A percentile compares a stretch with the other conserved stretches of the same genome.
phyloP scores from a whole-genome alignment of 2,329 filamentous ascomycete genomes.

The Sporothrix globosa region DNA sequence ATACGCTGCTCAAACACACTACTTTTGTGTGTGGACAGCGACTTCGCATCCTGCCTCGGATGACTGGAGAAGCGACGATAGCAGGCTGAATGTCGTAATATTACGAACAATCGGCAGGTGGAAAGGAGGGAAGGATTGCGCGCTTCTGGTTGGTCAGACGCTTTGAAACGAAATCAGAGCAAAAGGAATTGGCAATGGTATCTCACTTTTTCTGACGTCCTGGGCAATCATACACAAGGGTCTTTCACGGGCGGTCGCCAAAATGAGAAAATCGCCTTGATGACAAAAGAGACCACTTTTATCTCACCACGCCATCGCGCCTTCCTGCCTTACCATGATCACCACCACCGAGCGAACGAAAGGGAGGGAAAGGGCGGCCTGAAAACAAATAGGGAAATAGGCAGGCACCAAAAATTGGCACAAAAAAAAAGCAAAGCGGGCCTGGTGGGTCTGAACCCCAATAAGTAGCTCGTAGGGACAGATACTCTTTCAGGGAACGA shows the following conservation, averaged over 20 bases:
- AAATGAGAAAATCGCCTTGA: conserved; percentile 6
- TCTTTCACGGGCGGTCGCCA: not conserved
- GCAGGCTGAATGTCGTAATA: not conserved
- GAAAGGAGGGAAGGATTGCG: conserved; percentile 9
- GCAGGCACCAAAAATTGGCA: not conserved
- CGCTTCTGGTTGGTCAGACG: conserved; percentile 9
- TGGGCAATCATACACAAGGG: too few species aligned
- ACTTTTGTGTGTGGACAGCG: not conserved
- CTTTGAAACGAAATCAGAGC: conserved; percentile 13
- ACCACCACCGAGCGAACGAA: conserved; percentile 14
- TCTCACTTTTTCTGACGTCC: not conserved
- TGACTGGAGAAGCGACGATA: not conserved
- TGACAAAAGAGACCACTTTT: not conserved
- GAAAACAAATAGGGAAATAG: not conserved
- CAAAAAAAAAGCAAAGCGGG: not conserved
- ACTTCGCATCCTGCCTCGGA: too few species aligned
- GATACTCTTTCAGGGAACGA: conserved; percentile 23
- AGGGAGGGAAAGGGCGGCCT: conserved; percentile 1
- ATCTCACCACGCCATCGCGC: conserved; percentile 4
- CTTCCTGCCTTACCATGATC: conserved; percentile 17
- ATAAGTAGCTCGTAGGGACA: not conserved
- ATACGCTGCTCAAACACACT: conserved; percentile 34
- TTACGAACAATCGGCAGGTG: not conserved
- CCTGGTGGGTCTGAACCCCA: not conserved
- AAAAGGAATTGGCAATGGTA: not conserved